phyloP scores from a whole-genome alignment of 2,329 filamentous ascomycete genomes.

The Chaetoscypha palmicola region DNA sequence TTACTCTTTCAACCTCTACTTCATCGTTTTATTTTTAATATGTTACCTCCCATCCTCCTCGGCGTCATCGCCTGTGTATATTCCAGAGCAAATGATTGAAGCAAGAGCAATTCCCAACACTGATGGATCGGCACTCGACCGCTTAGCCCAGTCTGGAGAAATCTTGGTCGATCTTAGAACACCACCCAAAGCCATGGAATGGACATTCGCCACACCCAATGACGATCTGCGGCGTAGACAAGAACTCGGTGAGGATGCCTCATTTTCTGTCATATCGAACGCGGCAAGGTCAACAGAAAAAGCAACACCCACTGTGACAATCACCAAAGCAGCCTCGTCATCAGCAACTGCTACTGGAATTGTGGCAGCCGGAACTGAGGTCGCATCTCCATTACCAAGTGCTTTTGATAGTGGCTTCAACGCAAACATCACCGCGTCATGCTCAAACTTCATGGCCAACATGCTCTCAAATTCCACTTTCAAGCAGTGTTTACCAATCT shows the following conservation, averaged over 20 bases:
- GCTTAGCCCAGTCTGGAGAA: conserved; percentile 26
- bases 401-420: conserved; percentile 61
- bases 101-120: conserved; percentile 11
- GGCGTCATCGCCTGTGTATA: conserved; percentile 21
- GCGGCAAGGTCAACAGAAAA: no score
- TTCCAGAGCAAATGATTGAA: conserved; percentile 27
- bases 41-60: conserved; percentile 21
- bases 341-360: conserved; percentile 2
- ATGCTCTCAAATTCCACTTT: conserved; percentile 28
- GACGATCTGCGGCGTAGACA: conserved; percentile 18
- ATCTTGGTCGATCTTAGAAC: conserved; percentile 28
- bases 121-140: conserved; percentile 22
- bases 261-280: conserved; percentile 9
- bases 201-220: conserved; percentile 4
- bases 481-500: conserved; percentile 68
- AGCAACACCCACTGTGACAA: conserved; percentile 11
- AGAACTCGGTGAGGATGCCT: conserved; percentile 3
- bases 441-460: conserved; percentile 25
- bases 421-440: conserved; percentile 48
- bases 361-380: conserved; percentile 13
- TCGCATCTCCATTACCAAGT: conserved; percentile 45
- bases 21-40: conserved; percentile 18
- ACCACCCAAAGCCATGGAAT: conserved; percentile 12
- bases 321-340: conserved; percentile 3
- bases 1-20: conserved; percentile 14